These are phyloP conservation scores for Boechera divaricarpa DNA, from an alignment of 345 rosid species.

Conservation along the genomic window DNA sequence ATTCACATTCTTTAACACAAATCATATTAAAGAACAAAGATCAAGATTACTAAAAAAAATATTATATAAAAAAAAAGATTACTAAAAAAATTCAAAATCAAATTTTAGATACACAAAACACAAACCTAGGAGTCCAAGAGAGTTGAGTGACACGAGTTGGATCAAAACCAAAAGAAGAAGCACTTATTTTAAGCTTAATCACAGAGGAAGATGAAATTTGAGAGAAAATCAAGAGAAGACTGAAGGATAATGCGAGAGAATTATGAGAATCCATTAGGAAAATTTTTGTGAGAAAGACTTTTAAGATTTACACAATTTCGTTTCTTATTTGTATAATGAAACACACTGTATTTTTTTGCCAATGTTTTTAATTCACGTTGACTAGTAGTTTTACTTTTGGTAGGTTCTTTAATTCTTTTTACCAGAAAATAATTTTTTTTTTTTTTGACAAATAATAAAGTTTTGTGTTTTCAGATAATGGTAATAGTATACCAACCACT, in stretches of 20 bases:
- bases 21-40: neutral
- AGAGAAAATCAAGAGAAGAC: constrained; percentile 49
- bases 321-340: neutral
- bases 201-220: constrained; percentile 24
- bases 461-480: neutral
- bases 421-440: neutral
- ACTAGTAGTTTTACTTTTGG: neutral
- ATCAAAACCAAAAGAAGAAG: constrained; percentile 54
- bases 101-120: neutral
- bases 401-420: constrained; percentile 8
- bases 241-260: constrained; percentile 49
- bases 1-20: constrained; percentile 13
- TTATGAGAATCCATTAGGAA: constrained; percentile 50
- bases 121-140: constrained; percentile 84
- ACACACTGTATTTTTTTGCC: neutral
- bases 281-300: neutral
- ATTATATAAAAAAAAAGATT: neutral
- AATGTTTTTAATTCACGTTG: constrained; percentile 1
- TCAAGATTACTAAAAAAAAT: neutral
- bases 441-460: neutral
- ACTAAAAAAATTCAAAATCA: neutral
- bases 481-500: neutral
- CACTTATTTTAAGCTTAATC: neutral
- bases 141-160: constrained; percentile 83
- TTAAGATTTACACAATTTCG: neutral